Evolutionary conservation across 2,329 filamentous ascomycete genomes (phyloP), one percentile per base, ranked within the genome.

Genomic region (Sclerotinia minor): DNA sequence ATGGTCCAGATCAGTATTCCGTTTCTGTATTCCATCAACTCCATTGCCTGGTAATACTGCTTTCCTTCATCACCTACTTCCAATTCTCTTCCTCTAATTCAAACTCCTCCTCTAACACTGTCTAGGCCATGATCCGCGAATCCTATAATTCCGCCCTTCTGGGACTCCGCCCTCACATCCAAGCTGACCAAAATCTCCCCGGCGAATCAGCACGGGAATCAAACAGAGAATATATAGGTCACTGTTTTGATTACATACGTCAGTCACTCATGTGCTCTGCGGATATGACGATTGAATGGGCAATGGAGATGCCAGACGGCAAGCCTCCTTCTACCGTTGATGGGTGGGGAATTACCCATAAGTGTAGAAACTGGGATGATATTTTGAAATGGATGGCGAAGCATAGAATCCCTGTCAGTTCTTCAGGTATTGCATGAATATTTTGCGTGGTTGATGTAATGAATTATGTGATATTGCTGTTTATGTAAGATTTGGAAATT

Each of bases 241-340:
- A 68, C 8, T 68, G 66, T n/a, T 68, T 68, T 32, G 66, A 68
- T 41, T 68, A 68, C 44, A 9, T 65, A 35, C 66, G 66, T 24
- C 67, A 68, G n/a, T 45, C 52, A 29, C 57, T 68, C 21, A 68
- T 68, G 45, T 68, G 66, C 29, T 63, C 66, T 38, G 66, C 52
- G 9, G 66, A 68, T 59, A 58, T 68, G 66, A 65, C 59, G 8
- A 19, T 68, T 3, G 66, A 68, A 41, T 67, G 58, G 58, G 55
- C 49, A 29, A 45, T n/a, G 58, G 47, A 63, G 45, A 38, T 26
- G 32, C 45, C 45, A 3, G 45, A 44, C 15, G 58, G 55, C 1
- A 24, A 54, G 1, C 35, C 32, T 7, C 64, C 53, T 1, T 45
- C 49, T 24, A 41, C 53, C 4, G 53, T 66, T 29, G 65, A 67